phyloP scores from a whole-genome alignment of 1,284 basidiomycete genomes.

The Puccinia coronata region DNA sequence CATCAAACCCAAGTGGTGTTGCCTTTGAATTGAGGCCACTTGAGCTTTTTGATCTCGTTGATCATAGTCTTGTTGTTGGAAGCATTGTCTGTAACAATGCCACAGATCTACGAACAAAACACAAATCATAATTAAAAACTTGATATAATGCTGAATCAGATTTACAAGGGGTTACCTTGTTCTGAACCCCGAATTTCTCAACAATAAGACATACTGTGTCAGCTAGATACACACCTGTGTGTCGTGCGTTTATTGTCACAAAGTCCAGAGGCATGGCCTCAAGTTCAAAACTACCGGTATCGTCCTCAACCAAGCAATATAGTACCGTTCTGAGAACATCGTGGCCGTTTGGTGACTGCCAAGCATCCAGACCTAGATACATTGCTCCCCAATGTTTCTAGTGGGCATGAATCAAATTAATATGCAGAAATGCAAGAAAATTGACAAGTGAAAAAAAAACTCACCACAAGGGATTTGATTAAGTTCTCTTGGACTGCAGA shows the following conservation, averaged over 20 bases:
- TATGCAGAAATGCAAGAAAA: neutral
- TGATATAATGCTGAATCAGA: neutral
- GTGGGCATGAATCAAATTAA: neutral
- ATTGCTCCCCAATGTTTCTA: neutral
- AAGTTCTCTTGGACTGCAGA: neutral
- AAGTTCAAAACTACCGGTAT: neutral
- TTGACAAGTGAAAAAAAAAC: slow-evolving; percentile 3
- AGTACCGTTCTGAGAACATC: neutral
- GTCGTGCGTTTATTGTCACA: neutral
- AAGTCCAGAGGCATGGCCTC: slow-evolving; percentile 9
- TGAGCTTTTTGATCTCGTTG: too few species aligned
- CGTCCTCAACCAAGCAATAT: slow-evolving; percentile 1
- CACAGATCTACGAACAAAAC: neutral
- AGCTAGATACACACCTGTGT: slow-evolving; percentile 13
- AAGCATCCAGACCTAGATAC: too few species aligned
- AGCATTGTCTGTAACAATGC: slow-evolving; percentile 31
- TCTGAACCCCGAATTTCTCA: too few species aligned
- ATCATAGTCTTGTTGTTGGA: too few species aligned
- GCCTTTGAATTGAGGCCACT: slow-evolving; percentile 17
- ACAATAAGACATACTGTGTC: neutral
- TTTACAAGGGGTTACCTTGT: slow-evolving; percentile 2
- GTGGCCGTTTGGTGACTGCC: slow-evolving; percentile 3
- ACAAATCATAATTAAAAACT: neutral
- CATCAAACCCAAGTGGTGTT: neutral
- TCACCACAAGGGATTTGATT: neutral